Percentiles rank a stretch among this genome's conserved stretches.
Evolutionary conservation across 163 green algal species (phyloP).

Genomic region (Chlorella variabilis): DNA sequence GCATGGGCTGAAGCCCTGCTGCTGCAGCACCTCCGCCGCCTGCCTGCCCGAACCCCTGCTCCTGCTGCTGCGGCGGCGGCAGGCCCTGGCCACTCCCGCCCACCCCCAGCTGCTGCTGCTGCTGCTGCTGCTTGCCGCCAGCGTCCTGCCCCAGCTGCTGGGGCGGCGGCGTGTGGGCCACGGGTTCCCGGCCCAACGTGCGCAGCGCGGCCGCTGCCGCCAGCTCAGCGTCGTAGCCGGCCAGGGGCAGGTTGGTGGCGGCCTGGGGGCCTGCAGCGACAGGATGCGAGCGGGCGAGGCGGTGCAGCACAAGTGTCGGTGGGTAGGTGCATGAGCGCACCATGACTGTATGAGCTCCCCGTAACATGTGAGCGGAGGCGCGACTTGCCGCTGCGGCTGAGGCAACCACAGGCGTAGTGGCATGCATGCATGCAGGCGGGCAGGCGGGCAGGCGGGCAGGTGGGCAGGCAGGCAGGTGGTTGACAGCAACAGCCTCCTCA

Average conservation of each 20-base stretch:
- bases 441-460: not conserved
- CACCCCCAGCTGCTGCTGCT: not conserved
- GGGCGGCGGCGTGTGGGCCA: not conserved
- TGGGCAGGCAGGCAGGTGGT: too few species aligned
- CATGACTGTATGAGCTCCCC: too few species aligned
- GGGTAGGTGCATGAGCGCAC: too few species aligned
- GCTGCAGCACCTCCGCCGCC: not conserved
- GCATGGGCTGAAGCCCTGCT: too few species aligned
- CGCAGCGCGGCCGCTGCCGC: slow-evolving; percentile 14
- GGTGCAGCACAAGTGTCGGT: not conserved
- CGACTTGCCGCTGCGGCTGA: too few species aligned
- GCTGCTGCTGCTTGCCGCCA: not conserved
- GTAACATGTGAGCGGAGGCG: too few species aligned
- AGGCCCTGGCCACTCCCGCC: not conserved
- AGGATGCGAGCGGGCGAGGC: not conserved
- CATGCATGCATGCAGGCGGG: too few species aligned
- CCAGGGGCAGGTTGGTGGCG: slow-evolving; percentile 33
- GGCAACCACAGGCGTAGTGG: too few species aligned
- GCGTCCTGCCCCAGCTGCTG: too few species aligned
- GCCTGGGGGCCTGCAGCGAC: slow-evolving; percentile 10
- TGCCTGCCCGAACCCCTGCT: not conserved
- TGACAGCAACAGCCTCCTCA: not conserved
- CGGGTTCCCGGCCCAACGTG: not conserved
- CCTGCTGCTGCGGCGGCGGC: not conserved
- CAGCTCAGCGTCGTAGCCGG: slow-evolving; percentile 14